Conservation (phyloP, 2,329 filamentous ascomycete species). For the Reticulascus tulasneorum region DNA sequence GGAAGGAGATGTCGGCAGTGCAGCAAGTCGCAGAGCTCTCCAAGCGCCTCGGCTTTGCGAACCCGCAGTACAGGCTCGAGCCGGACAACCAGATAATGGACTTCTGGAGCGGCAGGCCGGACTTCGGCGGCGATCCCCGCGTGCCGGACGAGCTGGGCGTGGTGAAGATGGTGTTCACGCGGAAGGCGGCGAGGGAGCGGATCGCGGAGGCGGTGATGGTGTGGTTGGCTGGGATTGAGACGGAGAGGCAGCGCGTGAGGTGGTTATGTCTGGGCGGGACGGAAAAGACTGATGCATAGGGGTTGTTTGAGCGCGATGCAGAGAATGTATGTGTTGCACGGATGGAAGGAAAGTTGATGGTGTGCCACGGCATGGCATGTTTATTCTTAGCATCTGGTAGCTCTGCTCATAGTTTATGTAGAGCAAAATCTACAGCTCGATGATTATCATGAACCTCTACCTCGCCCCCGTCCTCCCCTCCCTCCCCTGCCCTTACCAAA, state of each 20-base stretch:
- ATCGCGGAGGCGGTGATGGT: slow-evolving; percentile 35
- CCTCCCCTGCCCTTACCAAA: slow-evolving; percentile 43
- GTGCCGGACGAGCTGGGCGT: slow-evolving; percentile 28
- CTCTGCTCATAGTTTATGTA: no score
- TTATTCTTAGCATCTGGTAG: no score
- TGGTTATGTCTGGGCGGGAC: no score
- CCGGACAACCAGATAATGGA: slow-evolving; percentile 11
- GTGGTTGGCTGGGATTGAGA: slow-evolving; percentile 24
- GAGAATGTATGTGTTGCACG: no score
- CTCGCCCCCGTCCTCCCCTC: slow-evolving; percentile 27
- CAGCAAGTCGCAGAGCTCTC: slow-evolving; percentile 29
- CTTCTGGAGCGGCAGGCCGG: slow-evolving; percentile 32
- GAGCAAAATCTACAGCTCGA: no score
- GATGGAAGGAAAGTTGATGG: no score
- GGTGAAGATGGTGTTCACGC: slow-evolving; percentile 29
- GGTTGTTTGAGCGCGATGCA: no score
- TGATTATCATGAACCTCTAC: slow-evolving; percentile 1
- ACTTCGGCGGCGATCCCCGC: slow-evolving; percentile 25
- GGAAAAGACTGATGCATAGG: no score
- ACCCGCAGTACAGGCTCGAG: slow-evolving; percentile 29
- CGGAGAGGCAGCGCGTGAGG: slow-evolving; percentile 17
- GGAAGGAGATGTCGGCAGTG: slow-evolving; percentile 13
- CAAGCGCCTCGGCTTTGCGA: slow-evolving; percentile 23
- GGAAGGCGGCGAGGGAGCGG: slow-evolving; percentile 29
- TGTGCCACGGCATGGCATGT: no score